Percentiles rank a stretch among this genome's conserved stretches.
Conservation (phyloP, 2,329 filamentous ascomycete species). For the Intubia oerlemansii region DNA sequence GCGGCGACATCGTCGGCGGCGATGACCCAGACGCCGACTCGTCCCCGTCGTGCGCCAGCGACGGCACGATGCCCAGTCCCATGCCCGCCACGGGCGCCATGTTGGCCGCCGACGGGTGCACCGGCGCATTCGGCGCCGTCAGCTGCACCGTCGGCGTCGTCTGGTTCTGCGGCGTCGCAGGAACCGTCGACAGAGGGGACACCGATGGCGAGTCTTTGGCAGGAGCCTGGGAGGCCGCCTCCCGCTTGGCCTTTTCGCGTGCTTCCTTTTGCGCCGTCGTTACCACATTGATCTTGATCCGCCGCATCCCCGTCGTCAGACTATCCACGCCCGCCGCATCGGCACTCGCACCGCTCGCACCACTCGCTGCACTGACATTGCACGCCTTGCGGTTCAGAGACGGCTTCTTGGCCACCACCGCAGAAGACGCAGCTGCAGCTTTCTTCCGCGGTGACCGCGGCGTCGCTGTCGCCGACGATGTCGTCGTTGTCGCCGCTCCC, state of each 20-base stretch:
- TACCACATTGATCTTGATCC: constrained; percentile 39
- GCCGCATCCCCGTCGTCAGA: constrained; percentile 37
- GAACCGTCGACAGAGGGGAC: too few species aligned
- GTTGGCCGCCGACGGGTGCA: constrained; percentile 1
- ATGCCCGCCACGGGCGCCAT: too few species aligned
- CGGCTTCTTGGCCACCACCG: background rate
- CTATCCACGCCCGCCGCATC: constrained; percentile 23
- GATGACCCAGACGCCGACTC: too few species aligned
- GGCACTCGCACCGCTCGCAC: background rate
- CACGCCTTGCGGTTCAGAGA: constrained; percentile 1
- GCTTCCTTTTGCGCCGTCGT: constrained; percentile 37
- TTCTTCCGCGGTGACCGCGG: constrained; percentile 21
- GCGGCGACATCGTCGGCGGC: constrained; percentile 3
- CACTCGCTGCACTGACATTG: background rate
- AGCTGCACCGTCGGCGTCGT: too few species aligned
- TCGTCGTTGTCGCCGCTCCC: constrained; percentile 3
- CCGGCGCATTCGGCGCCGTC: constrained; percentile 1
- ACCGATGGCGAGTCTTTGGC: too few species aligned
- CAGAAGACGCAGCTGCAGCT: background rate
- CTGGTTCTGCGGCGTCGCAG: background rate
- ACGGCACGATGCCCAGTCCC: too few species aligned
- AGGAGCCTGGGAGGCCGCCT: background rate
- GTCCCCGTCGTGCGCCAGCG: too few species aligned
- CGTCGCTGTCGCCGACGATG: constrained; percentile 35
- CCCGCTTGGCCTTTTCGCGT: constrained; percentile 14